phyloP scores from a whole-genome alignment of 352 stramenopile species.

The Pythium grandisporangium region DNA sequence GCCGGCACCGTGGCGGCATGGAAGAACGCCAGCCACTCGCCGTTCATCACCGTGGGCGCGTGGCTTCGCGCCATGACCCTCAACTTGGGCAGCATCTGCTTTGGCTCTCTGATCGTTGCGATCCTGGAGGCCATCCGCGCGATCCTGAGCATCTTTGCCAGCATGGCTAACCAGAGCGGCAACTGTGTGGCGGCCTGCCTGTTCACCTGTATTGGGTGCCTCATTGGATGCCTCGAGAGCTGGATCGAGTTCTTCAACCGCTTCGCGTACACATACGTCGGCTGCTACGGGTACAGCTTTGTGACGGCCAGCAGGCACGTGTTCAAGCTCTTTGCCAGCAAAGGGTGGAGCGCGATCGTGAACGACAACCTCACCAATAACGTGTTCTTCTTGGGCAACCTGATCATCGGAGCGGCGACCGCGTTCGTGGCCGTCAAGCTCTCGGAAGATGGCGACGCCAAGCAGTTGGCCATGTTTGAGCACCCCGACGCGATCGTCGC shows the following conservation, averaged over 20 bases:
- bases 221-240: slow-evolving; percentile 74
- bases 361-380: slow-evolving; percentile 84
- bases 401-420: slow-evolving; percentile 62
- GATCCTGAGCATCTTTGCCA: slow-evolving; percentile 59
- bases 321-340: slow-evolving; percentile 68
- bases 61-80: slow-evolving; percentile 78
- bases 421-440: slow-evolving; percentile 55
- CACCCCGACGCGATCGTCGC: slow-evolving; percentile 56
- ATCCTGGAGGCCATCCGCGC: slow-evolving; percentile 77
- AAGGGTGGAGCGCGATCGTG: slow-evolving; percentile 84
- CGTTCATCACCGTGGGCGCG: slow-evolving; percentile 70
- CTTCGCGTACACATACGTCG: slow-evolving; percentile 85
- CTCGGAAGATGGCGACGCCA: slow-evolving; percentile 34
- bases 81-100: slow-evolving; percentile 90
- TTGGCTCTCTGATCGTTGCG: slow-evolving; percentile 87
- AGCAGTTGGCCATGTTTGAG: slow-evolving; percentile 45
- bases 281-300: slow-evolving; percentile 83
- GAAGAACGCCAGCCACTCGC: slow-evolving; percentile 66
- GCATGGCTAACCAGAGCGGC: slow-evolving; percentile 41
- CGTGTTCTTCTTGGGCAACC: slow-evolving; percentile 76
- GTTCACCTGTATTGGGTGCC: slow-evolving; percentile 54
- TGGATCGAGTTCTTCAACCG: slow-evolving; percentile 88
- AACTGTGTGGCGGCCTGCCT: slow-evolving; percentile 73
- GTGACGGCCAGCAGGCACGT: slow-evolving; percentile 65
- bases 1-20: slow-evolving; percentile 87